phyloP scores from a whole-genome alignment of 2,329 filamentous ascomycete species.

The Exophiala aquamarina region DNA sequence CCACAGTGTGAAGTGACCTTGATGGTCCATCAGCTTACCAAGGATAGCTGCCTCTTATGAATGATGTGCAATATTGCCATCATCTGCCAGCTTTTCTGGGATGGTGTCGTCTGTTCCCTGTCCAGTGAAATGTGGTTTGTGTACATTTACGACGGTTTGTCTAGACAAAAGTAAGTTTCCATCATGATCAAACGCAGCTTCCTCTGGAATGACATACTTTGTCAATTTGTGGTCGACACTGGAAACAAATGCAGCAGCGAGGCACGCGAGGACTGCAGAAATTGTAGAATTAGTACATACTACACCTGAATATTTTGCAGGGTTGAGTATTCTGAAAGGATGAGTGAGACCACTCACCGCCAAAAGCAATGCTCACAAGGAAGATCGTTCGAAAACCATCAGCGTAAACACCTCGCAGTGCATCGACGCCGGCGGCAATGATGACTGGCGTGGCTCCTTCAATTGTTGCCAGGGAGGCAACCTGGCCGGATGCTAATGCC shows the following conservation, averaged over 20 bases:
- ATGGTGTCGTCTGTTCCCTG: too few species aligned
- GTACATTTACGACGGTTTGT: background rate
- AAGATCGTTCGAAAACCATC: background rate
- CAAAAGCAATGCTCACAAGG: background rate
- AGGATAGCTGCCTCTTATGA: too few species aligned
- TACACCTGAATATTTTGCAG: too few species aligned
- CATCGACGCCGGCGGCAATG: background rate
- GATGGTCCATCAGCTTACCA: too few species aligned
- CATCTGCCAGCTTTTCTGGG: too few species aligned
- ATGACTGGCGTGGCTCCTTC: background rate
- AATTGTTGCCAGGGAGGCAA: background rate
- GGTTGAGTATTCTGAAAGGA: background rate
- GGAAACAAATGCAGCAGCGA: background rate
- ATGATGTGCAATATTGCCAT: too few species aligned
- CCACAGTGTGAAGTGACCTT: too few species aligned
- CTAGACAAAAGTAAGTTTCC: background rate
- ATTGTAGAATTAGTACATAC: background rate
- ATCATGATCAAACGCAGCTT: background rate
- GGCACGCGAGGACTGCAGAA: background rate
- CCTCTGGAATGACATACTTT: background rate
- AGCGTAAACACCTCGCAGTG: background rate
- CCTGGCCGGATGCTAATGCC: background rate
- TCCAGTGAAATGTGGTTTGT: background rate
- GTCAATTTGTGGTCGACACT: constrained; percentile 2
- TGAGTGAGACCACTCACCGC: background rate